Evolutionary conservation across 768 basidiomycete species (phyloP).

Genomic region (Pisolithus orientalis): DNA sequence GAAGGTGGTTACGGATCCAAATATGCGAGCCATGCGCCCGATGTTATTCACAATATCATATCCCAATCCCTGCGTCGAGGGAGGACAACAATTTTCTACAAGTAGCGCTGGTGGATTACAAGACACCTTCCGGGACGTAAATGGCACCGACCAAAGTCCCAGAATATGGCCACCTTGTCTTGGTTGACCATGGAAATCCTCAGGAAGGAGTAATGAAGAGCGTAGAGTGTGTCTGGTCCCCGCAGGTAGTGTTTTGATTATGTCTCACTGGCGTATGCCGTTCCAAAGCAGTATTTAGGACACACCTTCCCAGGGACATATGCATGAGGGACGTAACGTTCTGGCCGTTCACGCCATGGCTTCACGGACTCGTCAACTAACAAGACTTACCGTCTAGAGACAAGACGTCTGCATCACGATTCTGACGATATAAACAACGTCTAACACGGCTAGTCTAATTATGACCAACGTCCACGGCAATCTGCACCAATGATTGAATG

Average conservation of each 20-base stretch:
- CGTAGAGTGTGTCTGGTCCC: neutral
- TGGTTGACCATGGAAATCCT: conserved; percentile 28
- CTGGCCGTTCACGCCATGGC: neutral
- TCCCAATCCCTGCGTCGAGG: conserved; percentile 32
- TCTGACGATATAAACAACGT: neutral
- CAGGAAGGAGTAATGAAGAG: conserved; percentile 1
- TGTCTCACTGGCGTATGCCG: neutral
- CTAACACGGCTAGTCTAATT: neutral
- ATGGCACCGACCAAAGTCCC: conserved; percentile 29
- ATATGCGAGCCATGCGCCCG: conserved; percentile 37
- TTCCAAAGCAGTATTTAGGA: conserved; percentile 10
- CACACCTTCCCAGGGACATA: conserved; percentile 1
- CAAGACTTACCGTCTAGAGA: too few species aligned
- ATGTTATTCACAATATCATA: conserved; percentile 40
- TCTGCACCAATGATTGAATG: neutral
- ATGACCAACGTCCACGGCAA: neutral
- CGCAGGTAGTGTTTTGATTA: neutral
- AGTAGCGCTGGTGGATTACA: conserved; percentile 12
- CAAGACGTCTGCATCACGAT: neutral
- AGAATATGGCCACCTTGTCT: conserved; percentile 38
- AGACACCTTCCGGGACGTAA: neutral
- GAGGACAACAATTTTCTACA: conserved; percentile 26
- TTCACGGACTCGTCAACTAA: too few species aligned
- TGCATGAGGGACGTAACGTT: neutral
- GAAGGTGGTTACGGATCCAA: conserved; percentile 43